Evolutionary conservation across 345 rosid species (phyloP).

Genomic region (Carallia brachiata): DNA sequence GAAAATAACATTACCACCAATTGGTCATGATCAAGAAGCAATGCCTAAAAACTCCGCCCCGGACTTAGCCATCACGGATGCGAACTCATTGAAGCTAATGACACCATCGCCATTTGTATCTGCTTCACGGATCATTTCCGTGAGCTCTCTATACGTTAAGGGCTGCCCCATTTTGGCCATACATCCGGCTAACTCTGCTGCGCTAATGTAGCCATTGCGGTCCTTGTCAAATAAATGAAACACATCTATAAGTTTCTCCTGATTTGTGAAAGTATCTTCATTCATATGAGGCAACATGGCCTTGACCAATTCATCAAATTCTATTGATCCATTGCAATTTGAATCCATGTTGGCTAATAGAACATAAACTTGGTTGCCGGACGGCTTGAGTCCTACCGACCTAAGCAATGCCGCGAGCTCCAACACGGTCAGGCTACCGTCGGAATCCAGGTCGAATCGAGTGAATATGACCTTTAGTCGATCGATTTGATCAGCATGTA

Average conservation of each 20-base stretch:
- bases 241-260: slow-evolving; percentile 54
- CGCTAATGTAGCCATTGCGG: slow-evolving; percentile 74
- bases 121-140: slow-evolving; percentile 77
- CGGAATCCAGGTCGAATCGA: slow-evolving; percentile 83
- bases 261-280: slow-evolving; percentile 51
- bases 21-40: slow-evolving; percentile 19
- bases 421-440: slow-evolving; percentile 84
- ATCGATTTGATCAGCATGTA: slow-evolving; percentile 41
- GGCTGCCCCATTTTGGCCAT: slow-evolving; percentile 96
- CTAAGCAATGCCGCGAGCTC: slow-evolving; percentile 85
- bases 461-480: slow-evolving; percentile 60
- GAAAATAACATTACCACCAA: slow-evolving; percentile 10
- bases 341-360: slow-evolving; percentile 72
- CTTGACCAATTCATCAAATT: slow-evolving; percentile 72
- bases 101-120: slow-evolving; percentile 79
- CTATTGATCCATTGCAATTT: slow-evolving; percentile 72
- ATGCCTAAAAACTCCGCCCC: slow-evolving; percentile 51
- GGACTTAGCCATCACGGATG: slow-evolving; percentile 71
- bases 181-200: slow-evolving; percentile 72
- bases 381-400: slow-evolving; percentile 71
- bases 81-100: slow-evolving; percentile 71
- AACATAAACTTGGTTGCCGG: slow-evolving; percentile 69
- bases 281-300: slow-evolving; percentile 55
- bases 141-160: slow-evolving; percentile 60
- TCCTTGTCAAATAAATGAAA: slow-evolving; percentile 74